phyloP scores from a whole-genome alignment of 805 yeast genomes.

The Torulaspora maleeae region DNA sequence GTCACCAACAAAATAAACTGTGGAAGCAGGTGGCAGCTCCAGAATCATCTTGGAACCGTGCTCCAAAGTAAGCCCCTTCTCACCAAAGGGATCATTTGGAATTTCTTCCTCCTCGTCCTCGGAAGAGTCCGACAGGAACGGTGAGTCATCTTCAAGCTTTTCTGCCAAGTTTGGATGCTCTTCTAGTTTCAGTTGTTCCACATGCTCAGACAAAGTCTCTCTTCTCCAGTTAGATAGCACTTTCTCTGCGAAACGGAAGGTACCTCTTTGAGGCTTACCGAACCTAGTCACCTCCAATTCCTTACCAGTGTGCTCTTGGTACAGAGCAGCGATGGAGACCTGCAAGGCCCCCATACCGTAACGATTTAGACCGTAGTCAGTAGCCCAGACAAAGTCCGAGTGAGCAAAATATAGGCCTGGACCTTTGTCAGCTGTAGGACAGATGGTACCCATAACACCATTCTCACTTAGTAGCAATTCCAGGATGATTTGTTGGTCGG shows the following conservation, averaged over 20 bases:
- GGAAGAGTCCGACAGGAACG: slow-evolving; percentile 22
- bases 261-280: slow-evolving; percentile 87
- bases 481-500: slow-evolving; percentile 83
- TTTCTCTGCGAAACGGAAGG: slow-evolving; percentile 78
- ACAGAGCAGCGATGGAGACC: slow-evolving; percentile 79
- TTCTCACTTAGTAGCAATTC: slow-evolving; percentile 70
- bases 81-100: slow-evolving; percentile 32
- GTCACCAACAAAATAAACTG: slow-evolving; percentile 85
- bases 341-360: slow-evolving; percentile 95
- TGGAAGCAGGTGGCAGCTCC: slow-evolving; percentile 75
- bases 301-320: slow-evolving; percentile 77
- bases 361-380: slow-evolving; percentile 73
- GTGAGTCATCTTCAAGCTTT: slow-evolving; percentile 24
- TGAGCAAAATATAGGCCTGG: slow-evolving; percentile 85
- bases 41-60: slow-evolving; percentile 42
- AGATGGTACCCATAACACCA: slow-evolving; percentile 82
- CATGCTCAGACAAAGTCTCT: slow-evolving; percentile 69
- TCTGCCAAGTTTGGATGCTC: slow-evolving; percentile 42
- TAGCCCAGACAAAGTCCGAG: slow-evolving; percentile 91
- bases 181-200: slow-evolving; percentile 45
- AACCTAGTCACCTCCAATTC: slow-evolving; percentile 76
- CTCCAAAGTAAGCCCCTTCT: slow-evolving; percentile 38
- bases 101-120: slow-evolving; percentile 28
- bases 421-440: slow-evolving; percentile 66
- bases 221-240: slow-evolving; percentile 74